These are phyloP conservation scores for Blastobotrys malaysiensis DNA, from an alignment of 1,139 yeast genomes.

Conservation along the genomic window DNA sequence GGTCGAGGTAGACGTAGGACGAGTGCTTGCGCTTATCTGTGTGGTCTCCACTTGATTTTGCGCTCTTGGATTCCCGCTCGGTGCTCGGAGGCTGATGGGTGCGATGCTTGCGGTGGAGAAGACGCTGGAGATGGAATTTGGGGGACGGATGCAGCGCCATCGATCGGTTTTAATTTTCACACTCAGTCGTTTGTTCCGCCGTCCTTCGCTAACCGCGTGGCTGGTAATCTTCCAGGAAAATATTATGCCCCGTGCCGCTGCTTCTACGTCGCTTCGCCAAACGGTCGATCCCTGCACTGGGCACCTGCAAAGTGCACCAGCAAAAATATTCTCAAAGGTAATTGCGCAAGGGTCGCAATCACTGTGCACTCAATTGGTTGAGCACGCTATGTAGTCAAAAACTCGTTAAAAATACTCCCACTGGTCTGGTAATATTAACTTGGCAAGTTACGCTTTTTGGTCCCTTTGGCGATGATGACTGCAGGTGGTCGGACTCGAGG, in stretches of 20 bases:
- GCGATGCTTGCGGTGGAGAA: neutral
- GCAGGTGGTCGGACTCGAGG: neutral
- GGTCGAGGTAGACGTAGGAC: slow-evolving; percentile 1
- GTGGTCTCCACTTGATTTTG: neutral
- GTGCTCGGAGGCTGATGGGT: neutral
- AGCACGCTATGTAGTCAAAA: neutral
- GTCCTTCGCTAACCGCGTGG: neutral
- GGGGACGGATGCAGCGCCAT: slow-evolving; percentile 4
- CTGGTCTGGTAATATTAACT: neutral
- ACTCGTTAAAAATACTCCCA: neutral
- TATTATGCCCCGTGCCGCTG: neutral
- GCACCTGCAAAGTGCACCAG: neutral
- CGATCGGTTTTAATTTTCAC: neutral
- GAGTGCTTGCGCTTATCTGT: neutral
- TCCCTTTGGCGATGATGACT: neutral
- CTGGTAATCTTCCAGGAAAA: neutral
- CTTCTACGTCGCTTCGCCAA: neutral
- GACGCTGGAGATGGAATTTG: neutral
- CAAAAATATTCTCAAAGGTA: neutral
- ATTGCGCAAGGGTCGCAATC: neutral
- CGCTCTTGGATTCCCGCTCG: neutral
- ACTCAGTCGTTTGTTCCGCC: neutral
- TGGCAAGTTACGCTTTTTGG: neutral
- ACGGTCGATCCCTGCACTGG: neutral
- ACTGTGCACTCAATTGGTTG: neutral